These are phyloP conservation scores for Penstemon newberryi DNA, from an alignment of 257 asterid species.

Conservation along the genomic window DNA sequence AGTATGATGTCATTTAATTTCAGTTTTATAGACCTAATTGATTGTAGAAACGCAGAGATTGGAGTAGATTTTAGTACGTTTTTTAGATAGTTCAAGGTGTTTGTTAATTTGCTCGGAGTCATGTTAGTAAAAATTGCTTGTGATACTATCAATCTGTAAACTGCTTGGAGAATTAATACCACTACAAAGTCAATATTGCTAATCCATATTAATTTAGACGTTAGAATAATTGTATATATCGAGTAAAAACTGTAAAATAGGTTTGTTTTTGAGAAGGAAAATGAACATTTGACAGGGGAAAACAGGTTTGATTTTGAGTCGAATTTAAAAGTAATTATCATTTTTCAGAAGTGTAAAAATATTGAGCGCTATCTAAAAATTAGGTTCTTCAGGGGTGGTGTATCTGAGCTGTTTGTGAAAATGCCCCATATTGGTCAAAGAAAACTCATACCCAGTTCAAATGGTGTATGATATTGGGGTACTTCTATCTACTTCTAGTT, in stretches of 20 bases:
- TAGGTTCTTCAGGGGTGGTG: background rate
- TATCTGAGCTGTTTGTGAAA: background rate
- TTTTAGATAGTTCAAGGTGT: background rate
- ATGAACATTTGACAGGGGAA: background rate
- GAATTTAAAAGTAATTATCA: background rate
- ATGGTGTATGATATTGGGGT: conserved; percentile 7
- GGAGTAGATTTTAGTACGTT: background rate
- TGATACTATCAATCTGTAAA: background rate
- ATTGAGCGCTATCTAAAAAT: background rate
- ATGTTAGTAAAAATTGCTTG: background rate
- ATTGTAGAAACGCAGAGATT: conserved; percentile 4
- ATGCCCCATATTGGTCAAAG: background rate
- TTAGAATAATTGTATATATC: no score
- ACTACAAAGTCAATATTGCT: background rate
- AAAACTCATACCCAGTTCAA: background rate
- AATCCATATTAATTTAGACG: background rate
- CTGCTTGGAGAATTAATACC: background rate
- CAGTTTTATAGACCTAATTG: conserved; percentile 1
- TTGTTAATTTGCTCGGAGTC: background rate
- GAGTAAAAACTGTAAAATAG: background rate
- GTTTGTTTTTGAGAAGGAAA: background rate
- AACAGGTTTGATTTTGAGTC: background rate
- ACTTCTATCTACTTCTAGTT: conserved; percentile 9
- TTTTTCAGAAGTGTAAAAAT: background rate
- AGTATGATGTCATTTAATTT: conserved; percentile 20